Evolutionary conservation across 2,329 filamentous ascomycete species (phyloP).

Genomic region (Penicillium sp.): DNA sequence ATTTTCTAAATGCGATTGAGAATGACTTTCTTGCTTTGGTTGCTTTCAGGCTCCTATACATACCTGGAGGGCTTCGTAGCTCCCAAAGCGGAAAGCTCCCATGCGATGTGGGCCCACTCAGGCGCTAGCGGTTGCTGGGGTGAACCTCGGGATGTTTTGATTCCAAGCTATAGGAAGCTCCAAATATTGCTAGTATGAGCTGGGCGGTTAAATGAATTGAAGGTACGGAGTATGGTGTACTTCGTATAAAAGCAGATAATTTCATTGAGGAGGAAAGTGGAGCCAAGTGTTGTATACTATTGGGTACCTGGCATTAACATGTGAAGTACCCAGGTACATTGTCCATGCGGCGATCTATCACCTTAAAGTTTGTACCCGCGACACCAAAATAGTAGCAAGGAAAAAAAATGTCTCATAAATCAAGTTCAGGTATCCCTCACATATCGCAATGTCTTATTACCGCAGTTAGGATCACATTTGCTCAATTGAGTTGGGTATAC

Average conservation of each 20-base stretch:
- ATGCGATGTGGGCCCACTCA: constrained; percentile 10
- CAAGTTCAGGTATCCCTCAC: constrained; percentile 1
- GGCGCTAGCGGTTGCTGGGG: constrained; percentile 8
- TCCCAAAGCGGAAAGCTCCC: constrained; percentile 9
- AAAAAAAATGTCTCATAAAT: constrained; percentile 25
- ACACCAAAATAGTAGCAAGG: constrained; percentile 13
- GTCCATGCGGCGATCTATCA: constrained; percentile 20
- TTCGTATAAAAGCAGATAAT: background rate
- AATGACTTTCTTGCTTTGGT: background rate
- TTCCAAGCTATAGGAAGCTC: background rate
- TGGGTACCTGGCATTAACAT: constrained; percentile 11
- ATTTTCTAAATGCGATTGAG: background rate
- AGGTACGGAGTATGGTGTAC: background rate
- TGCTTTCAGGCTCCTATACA: background rate
- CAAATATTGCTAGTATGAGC: background rate
- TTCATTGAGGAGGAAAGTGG: constrained; percentile 15
- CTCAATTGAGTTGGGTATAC: background rate
- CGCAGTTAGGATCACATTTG: background rate
- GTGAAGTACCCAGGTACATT: constrained; percentile 18
- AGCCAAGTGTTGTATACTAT: constrained; percentile 1
- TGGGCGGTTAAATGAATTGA: background rate
- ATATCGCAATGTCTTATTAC: background rate
- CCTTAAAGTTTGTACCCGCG: constrained; percentile 18
- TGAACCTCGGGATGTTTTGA: constrained; percentile 2
- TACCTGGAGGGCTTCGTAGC: background rate